A percentile compares a stretch with the other conserved stretches of the same genome.
These are phyloP conservation scores for Balakata baccata DNA, from an alignment of 345 rosid species.

Conservation along the genomic window DNA sequence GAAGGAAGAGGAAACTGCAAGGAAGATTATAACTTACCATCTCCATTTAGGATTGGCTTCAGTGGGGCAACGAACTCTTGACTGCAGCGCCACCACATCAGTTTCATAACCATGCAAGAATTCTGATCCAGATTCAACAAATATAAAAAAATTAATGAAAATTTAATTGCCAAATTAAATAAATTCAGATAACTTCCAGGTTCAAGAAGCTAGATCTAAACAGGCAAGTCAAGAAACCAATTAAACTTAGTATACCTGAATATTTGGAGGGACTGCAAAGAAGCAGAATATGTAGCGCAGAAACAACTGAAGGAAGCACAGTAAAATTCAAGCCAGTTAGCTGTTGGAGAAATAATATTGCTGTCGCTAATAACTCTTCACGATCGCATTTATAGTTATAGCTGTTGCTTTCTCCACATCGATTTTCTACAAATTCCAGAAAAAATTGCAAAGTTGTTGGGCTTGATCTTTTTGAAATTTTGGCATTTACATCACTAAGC, in stretches of 20 bases:
- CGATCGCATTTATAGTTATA: conserved; percentile 22
- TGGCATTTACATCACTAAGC: conserved; percentile 23
- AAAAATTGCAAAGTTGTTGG: conserved; percentile 40
- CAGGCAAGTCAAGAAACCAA: background rate
- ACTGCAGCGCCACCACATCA: conserved; percentile 31
- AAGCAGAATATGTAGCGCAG: conserved; percentile 61
- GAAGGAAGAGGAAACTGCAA: background rate
- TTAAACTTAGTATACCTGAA: conserved; percentile 40
- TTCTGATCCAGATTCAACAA: conserved; percentile 31
- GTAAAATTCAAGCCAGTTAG: conserved; percentile 41
- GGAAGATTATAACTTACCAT: conserved; percentile 51
- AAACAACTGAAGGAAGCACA: conserved; percentile 57
- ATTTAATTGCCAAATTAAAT: background rate
- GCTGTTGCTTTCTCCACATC: conserved; percentile 27
- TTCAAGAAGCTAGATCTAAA: background rate
- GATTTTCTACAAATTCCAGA: conserved; percentile 37
- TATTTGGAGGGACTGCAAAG: conserved; percentile 30
- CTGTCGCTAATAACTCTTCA: conserved; percentile 44
- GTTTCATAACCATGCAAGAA: conserved; percentile 11
- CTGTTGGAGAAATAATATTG: conserved; percentile 61
- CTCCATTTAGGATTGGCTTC: conserved; percentile 80
- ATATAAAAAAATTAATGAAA: background rate
- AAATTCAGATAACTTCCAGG: background rate
- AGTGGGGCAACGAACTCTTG: conserved; percentile 53
- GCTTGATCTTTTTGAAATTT: conserved; percentile 29